A percentile compares a stretch with the other conserved stretches of the same genome.
Conservation (phyloP, 2,329 filamentous ascomycete genomes). For the Trichoderma asperellum region DNA sequence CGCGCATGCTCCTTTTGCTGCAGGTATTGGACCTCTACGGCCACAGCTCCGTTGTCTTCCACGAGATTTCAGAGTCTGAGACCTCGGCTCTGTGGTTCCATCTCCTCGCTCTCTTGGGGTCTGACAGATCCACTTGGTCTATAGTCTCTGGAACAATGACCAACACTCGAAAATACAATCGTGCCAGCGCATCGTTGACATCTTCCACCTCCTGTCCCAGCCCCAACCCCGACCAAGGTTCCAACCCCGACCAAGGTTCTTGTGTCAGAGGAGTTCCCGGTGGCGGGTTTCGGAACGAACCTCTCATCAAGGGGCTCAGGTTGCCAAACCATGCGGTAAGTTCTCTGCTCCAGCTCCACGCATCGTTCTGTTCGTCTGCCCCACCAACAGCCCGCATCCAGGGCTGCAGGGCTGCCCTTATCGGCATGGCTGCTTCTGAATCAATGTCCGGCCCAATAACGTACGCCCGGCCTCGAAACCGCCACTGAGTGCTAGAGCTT, state of each 20-base stretch:
- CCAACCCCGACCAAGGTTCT: slow-evolving; percentile 40
- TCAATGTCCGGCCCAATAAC: slow-evolving; percentile 73
- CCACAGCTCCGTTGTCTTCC: slow-evolving; percentile 74
- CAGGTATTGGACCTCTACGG: slow-evolving; percentile 45
- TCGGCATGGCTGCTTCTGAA: slow-evolving; percentile 46
- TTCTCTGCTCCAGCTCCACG: slow-evolving; percentile 80
- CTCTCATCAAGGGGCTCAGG: slow-evolving; percentile 77
- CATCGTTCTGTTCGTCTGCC: slow-evolving; percentile 27
- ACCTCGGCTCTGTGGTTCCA: slow-evolving; percentile 68
- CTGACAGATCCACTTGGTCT: slow-evolving; percentile 72
- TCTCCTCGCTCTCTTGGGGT: slow-evolving; percentile 64
- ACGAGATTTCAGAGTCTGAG: slow-evolving; percentile 51
- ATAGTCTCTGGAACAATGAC: slow-evolving; percentile 79
- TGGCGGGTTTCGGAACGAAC: slow-evolving; percentile 72
- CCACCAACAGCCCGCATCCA: slow-evolving; percentile 59
- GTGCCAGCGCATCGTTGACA: slow-evolving; percentile 70
- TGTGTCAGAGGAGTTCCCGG: slow-evolving; percentile 65
- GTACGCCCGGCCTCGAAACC: slow-evolving; percentile 75
- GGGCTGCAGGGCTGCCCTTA: slow-evolving; percentile 62
- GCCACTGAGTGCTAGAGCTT: slow-evolving; percentile 77
- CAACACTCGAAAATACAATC: slow-evolving; percentile 80
- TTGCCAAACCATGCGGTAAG: slow-evolving; percentile 91
- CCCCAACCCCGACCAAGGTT: slow-evolving; percentile 41
- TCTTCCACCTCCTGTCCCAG: slow-evolving; percentile 70
- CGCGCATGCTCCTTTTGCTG: background rate